Percentiles rank a stretch among this genome's conserved stretches.
Evolutionary conservation across 352 stramenopile genomes (phyloP).

Genomic region (Albugo candida): DNA sequence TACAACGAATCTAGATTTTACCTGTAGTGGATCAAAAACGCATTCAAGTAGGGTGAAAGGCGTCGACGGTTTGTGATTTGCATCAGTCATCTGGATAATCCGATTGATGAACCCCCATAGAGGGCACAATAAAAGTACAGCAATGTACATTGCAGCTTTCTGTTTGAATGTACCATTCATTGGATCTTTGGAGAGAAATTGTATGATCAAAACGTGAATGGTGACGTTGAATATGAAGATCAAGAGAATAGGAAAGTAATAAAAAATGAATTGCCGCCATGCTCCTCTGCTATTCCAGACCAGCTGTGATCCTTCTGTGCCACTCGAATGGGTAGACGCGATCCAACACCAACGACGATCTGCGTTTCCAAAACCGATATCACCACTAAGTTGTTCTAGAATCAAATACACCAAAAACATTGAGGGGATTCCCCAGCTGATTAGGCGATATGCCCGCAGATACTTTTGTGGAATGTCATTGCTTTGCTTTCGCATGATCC

Average conservation of each 20-base stretch:
- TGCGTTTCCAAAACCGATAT: constrained; percentile 38
- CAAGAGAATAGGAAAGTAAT: constrained; percentile 36
- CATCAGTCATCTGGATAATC: constrained; percentile 32
- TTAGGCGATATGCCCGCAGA: constrained; percentile 30
- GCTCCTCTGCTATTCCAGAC: constrained; percentile 11
- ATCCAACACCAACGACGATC: constrained; percentile 69
- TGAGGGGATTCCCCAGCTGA: constrained; percentile 46
- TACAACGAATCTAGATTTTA: background rate
- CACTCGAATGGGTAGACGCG: constrained; percentile 4
- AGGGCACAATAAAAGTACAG: constrained; percentile 52
- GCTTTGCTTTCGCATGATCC: constrained; percentile 5
- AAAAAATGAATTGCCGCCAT: constrained; percentile 37
- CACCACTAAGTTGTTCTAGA: constrained; percentile 42
- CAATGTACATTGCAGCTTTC: constrained; percentile 41
- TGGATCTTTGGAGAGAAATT: constrained; percentile 37
- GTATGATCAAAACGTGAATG: constrained; percentile 37
- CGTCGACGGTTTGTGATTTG: constrained; percentile 23
- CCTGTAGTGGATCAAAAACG: constrained; percentile 34
- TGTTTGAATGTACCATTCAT: constrained; percentile 32
- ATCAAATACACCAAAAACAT: constrained; percentile 31
- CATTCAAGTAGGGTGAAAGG: constrained; percentile 44
- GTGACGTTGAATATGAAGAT: constrained; percentile 50
- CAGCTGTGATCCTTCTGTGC: too few species aligned
- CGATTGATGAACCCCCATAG: constrained; percentile 51
- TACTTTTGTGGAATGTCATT: constrained; percentile 59